Conservation (phyloP, 225 moss, liverwort and hornwort genomes). For the Pleurozium schreberi region DNA sequence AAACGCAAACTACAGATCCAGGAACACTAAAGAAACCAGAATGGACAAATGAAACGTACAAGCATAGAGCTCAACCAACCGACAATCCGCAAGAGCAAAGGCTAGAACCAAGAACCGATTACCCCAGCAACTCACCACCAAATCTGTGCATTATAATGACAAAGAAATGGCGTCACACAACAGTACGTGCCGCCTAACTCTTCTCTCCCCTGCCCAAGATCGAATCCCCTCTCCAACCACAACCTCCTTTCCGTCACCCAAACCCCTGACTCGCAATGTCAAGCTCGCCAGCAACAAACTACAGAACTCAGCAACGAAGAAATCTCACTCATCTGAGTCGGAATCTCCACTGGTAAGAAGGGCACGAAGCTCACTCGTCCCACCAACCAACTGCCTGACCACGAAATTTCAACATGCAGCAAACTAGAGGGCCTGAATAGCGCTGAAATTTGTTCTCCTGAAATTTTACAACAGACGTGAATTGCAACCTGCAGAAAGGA, state of each 20-base stretch:
- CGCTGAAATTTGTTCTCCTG: not conserved
- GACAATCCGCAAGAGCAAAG: not conserved
- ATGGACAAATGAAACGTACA: not conserved
- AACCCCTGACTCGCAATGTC: not conserved
- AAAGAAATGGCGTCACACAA: not conserved
- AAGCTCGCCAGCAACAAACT: not conserved
- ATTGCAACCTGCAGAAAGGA: not conserved
- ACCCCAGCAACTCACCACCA: not conserved
- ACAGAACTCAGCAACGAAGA: not conserved
- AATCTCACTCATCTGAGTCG: not conserved
- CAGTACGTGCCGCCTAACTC: not conserved
- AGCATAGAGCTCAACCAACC: not conserved
- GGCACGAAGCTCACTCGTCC: not conserved
- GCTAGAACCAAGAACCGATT: not conserved
- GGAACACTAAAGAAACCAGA: not conserved
- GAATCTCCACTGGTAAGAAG: not conserved
- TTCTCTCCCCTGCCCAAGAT: not conserved
- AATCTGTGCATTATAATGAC: not conserved
- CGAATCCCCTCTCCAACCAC: not conserved
- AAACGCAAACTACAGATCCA: not conserved
- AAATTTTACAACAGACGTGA: not conserved
- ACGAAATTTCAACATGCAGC: not conserved
- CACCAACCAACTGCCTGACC: not conserved
- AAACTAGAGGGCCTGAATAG: not conserved
- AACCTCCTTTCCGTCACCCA: not conserved